Conservation (phyloP, 2,329 filamentous ascomycete genomes). For the Bipolaris victoriae region DNA sequence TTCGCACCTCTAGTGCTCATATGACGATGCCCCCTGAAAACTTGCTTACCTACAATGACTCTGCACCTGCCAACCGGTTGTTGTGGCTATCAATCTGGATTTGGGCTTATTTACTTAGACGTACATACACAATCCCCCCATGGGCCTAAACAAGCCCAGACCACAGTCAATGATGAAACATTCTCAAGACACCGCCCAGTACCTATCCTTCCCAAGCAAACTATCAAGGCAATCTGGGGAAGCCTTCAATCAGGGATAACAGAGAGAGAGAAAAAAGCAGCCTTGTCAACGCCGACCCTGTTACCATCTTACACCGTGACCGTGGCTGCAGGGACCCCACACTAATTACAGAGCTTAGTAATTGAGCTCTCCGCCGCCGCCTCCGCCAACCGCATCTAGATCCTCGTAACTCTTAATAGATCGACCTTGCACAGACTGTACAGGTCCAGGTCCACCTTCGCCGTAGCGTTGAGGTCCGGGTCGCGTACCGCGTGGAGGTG, state of each 20-base stretch:
- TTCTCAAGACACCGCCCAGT: constrained; percentile 15
- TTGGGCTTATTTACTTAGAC: constrained; percentile 3
- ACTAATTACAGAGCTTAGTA: constrained; percentile 62
- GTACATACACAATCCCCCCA: constrained; percentile 9
- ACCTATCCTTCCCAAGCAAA: constrained; percentile 5
- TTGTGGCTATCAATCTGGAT: constrained; percentile 7
- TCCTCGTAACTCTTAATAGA: constrained; percentile 98
- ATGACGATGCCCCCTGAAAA: background rate
- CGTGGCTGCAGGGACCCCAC: constrained; percentile 5
- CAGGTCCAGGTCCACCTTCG: constrained; percentile 78
- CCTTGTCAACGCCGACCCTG: constrained; percentile 24
- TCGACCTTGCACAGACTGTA: constrained; percentile 89
- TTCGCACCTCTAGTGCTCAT: background rate
- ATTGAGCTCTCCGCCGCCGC: constrained; percentile 82
- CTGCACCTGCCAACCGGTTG: background rate
- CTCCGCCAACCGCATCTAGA: constrained; percentile 73
- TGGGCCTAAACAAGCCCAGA: background rate
- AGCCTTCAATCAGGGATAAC: constrained; percentile 20
- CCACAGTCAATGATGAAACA: background rate
- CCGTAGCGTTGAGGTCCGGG: constrained; percentile 69
- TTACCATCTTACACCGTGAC: constrained; percentile 18
- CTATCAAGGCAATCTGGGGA: constrained; percentile 16
- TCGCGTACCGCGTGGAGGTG: constrained; percentile 56
- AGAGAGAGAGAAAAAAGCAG: constrained; percentile 5
- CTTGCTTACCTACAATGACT: background rate